A percentile compares a stretch with the other conserved stretches of the same genome.
Evolutionary conservation across 306 rosid genomes (phyloP).

Genomic region (Neltuma alba): DNA sequence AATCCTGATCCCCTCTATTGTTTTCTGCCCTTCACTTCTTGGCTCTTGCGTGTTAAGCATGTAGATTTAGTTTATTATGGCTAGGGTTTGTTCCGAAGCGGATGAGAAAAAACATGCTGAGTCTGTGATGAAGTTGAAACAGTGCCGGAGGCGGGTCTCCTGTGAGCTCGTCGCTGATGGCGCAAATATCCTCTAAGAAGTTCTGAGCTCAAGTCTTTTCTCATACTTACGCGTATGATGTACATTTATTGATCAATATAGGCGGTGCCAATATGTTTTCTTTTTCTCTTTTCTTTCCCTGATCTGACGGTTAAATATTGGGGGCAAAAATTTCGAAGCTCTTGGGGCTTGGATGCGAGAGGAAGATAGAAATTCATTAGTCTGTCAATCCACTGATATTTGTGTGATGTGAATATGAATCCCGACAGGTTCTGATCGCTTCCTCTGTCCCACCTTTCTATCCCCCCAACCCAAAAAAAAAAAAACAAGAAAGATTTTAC

Average conservation of each 20-base stretch:
- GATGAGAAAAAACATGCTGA: background rate
- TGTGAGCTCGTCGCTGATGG: constrained; percentile 61
- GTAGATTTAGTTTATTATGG: background rate
- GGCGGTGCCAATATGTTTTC: background rate
- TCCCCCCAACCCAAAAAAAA: too few species aligned
- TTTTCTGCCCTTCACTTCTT: too few species aligned
- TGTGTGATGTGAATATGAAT: constrained; percentile 70
- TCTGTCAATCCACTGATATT: constrained; percentile 85
- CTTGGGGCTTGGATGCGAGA: constrained; percentile 39
- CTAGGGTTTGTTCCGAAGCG: background rate
- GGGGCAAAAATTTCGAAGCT: background rate
- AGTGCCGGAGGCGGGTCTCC: constrained; percentile 61
- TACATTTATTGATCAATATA: background rate
- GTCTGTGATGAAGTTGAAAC: constrained; percentile 62
- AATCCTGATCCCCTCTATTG: too few species aligned
- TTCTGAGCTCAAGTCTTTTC: constrained; percentile 66
- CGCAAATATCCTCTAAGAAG: constrained; percentile 94
- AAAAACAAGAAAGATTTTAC: too few species aligned
- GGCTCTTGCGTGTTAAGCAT: background rate
- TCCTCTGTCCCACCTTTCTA: background rate
- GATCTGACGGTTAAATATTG: background rate
- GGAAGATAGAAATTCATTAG: constrained; percentile 69
- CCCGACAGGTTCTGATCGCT: constrained; percentile 98
- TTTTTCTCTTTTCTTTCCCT: background rate
- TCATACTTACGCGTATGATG: too few species aligned